Evolutionary conservation across 495 filamentous ascomycete species (phyloP).

Genomic region (Alectoria sarmentosa): DNA sequence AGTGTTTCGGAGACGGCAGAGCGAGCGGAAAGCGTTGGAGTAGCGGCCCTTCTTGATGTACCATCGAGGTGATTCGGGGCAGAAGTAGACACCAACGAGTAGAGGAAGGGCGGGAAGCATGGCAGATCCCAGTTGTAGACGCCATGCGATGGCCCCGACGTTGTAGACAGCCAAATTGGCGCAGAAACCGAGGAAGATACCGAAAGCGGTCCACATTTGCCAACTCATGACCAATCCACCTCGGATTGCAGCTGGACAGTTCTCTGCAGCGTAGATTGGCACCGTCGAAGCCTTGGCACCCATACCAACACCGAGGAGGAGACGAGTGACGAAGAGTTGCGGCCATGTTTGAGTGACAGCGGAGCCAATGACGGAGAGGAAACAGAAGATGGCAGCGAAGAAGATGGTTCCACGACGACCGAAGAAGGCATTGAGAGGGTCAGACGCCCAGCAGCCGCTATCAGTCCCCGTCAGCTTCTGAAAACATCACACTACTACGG

Average conservation of each 20-base stretch:
- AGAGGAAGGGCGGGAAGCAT: slow-evolving; percentile 68
- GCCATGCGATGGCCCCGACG: slow-evolving; percentile 50
- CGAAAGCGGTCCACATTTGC: slow-evolving; percentile 54
- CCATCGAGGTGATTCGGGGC: slow-evolving; percentile 66
- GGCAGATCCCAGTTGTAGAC: slow-evolving; percentile 56
- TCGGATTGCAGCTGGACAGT: slow-evolving; percentile 51
- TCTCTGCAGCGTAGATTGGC: slow-evolving; percentile 58
- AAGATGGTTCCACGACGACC: slow-evolving; percentile 57
- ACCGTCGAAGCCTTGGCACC: slow-evolving; percentile 54
- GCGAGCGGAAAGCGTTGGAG: slow-evolving; percentile 51
- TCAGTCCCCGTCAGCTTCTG: background rate
- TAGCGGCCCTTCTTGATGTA: slow-evolving; percentile 53
- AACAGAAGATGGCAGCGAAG: slow-evolving; percentile 52
- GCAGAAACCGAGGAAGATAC: slow-evolving; percentile 53
- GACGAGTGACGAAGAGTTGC: slow-evolving; percentile 50
- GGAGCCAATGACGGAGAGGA: slow-evolving; percentile 50
- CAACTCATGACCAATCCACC: slow-evolving; percentile 59
- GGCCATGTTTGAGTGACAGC: slow-evolving; percentile 51
- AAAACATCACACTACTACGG: background rate
- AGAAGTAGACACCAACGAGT: slow-evolving; percentile 54
- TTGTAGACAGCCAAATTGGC: slow-evolving; percentile 55
- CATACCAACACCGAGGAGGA: slow-evolving; percentile 61
- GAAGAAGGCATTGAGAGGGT: slow-evolving; percentile 47
- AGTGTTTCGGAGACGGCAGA: slow-evolving; percentile 53
- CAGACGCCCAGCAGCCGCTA: slow-evolving; percentile 55